A percentile compares a stretch with the other conserved stretches of the same genome.
Evolutionary conservation across 768 basidiomycete genomes (phyloP).

Genomic region (Termitomyces heimii): DNA sequence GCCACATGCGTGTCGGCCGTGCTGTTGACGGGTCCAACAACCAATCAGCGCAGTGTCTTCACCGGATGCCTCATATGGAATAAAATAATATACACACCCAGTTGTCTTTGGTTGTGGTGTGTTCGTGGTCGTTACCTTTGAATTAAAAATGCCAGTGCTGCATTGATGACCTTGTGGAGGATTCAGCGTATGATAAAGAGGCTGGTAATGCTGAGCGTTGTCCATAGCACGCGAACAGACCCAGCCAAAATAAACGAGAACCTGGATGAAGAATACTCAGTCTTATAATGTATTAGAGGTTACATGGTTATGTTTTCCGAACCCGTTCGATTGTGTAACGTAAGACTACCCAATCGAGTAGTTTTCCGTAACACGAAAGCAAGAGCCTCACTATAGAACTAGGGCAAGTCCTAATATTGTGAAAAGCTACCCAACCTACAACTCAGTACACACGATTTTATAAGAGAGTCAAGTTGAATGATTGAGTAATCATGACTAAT

Average conservation of each 20-base stretch:
- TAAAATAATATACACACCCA: slow-evolving; percentile 18
- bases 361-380: no score
- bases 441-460: no score
- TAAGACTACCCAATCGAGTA: no score
- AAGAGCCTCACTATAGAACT: no score
- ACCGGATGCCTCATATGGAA: neutral
- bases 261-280: slow-evolving; percentile 4
- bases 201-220: slow-evolving; percentile 77
- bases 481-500: no score
- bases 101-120: slow-evolving; percentile 25
- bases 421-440: no score
- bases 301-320: slow-evolving; percentile 11
- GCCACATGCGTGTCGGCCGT: slow-evolving; percentile 19
- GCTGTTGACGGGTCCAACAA: slow-evolving; percentile 11
- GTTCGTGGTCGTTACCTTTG: slow-evolving; percentile 12
- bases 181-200: slow-evolving; percentile 72
- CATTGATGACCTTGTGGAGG: slow-evolving; percentile 36
- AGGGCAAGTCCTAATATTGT: no score
- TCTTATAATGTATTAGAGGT: neutral
- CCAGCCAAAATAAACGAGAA: neutral
- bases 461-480: no score
- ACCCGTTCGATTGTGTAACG: slow-evolving; percentile 4
- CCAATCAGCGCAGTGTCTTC: slow-evolving; percentile 6
- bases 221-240: slow-evolving; percentile 31
- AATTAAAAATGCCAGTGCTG: slow-evolving; percentile 20